These are phyloP conservation scores for Batrachochytrium dendrobatidis DNA, from an alignment of 371 early-diverging fungal genomes.

Conservation along the genomic window DNA sequence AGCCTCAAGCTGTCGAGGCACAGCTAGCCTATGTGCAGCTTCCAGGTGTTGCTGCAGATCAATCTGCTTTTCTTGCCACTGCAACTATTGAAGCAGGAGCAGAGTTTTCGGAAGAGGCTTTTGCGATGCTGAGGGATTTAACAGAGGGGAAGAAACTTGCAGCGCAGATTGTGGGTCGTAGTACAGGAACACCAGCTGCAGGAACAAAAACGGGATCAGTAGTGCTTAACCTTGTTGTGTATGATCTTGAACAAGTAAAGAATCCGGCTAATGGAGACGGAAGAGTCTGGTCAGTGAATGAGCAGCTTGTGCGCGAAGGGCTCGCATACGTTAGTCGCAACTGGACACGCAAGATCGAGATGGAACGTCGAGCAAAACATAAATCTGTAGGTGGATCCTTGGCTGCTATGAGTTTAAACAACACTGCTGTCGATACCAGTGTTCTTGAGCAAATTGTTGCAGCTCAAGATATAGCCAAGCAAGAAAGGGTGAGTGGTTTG, in stretches of 20 bases:
- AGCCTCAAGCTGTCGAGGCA: constrained; percentile 78
- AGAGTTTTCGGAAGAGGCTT: constrained; percentile 75
- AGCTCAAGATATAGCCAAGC: constrained; percentile 52
- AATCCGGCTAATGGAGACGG: constrained; percentile 37
- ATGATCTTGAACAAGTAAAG: constrained; percentile 51
- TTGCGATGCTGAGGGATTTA: constrained; percentile 57
- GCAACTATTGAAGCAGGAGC: constrained; percentile 36
- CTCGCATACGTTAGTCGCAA: constrained; percentile 55
- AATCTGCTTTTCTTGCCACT: too few species aligned
- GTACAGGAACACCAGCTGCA: too few species aligned
- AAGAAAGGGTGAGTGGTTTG: constrained; percentile 47
- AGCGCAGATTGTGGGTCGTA: constrained; percentile 59
- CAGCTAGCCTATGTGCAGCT: constrained; percentile 71
- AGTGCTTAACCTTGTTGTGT: constrained; percentile 64
- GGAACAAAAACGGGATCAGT: constrained; percentile 15
- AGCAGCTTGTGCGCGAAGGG: constrained; percentile 70
- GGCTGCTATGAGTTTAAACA: too few species aligned
- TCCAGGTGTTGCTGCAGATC: too few species aligned
- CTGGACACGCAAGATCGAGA: too few species aligned
- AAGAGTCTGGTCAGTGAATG: constrained; percentile 64
- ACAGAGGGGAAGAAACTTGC: constrained; percentile 63
- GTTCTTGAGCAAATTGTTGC: constrained; percentile 47
- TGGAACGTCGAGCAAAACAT: too few species aligned
- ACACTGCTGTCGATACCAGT: too few species aligned
- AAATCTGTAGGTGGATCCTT: too few species aligned